These are phyloP conservation scores for Neofusicoccum laricinum DNA, from an alignment of 2,329 filamentous ascomycete genomes.

Conservation along the genomic window DNA sequence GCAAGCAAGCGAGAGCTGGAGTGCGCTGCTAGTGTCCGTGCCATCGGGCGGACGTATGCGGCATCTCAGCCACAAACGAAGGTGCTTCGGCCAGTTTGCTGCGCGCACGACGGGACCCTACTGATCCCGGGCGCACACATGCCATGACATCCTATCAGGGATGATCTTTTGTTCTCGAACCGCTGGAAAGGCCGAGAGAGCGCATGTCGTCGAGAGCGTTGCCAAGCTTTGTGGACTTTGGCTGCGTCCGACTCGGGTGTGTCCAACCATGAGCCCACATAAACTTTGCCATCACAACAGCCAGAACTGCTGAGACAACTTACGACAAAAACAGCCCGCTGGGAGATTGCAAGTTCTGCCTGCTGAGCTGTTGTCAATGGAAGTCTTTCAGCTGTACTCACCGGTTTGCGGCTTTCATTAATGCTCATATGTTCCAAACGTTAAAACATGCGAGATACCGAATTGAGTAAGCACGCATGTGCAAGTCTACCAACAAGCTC, in stretches of 20 bases:
- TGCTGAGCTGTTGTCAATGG: neutral
- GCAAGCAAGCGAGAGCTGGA: neutral
- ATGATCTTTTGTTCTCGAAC: neutral
- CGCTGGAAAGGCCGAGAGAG: neutral
- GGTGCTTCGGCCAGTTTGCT: neutral
- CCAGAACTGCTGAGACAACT: neutral
- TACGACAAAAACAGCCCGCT: neutral
- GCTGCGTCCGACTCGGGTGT: neutral
- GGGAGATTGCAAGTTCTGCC: neutral
- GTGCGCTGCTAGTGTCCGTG: neutral
- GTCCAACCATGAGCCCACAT: neutral
- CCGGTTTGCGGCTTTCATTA: neutral
- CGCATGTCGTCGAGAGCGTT: neutral
- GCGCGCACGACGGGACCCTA: neutral
- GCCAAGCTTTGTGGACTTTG: neutral
- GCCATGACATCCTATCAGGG: neutral
- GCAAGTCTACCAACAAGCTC: neutral
- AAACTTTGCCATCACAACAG: neutral
- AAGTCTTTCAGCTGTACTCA: neutral
- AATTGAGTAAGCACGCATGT: neutral
- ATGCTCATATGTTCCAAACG: neutral
- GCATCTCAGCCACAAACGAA: neutral
- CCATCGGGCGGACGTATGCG: constrained; percentile 1
- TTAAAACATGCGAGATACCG: neutral
- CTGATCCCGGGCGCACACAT: neutral